phyloP scores from a whole-genome alignment of 148 eudicot species.

The Fagopyrum homotropicum region DNA sequence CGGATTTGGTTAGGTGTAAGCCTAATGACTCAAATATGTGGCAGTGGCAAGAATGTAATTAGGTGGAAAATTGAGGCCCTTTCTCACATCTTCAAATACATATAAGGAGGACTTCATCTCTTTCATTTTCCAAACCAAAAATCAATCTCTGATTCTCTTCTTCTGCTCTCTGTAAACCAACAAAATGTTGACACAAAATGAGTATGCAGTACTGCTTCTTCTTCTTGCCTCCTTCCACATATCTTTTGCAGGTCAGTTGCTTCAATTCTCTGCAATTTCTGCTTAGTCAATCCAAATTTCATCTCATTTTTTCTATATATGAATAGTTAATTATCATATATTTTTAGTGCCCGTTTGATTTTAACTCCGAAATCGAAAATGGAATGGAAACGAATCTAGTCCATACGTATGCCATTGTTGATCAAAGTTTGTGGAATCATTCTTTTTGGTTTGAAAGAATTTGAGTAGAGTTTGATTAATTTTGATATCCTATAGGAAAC shows the following conservation, averaged over 20 bases:
- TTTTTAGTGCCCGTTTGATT: too few relatives aligned
- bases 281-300: neutral
- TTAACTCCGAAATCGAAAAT: too few relatives aligned
- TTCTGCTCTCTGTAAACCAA: neutral
- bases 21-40: too few relatives aligned
- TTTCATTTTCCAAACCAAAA: neutral
- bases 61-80: neutral
- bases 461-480: too few relatives aligned
- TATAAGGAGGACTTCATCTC: neutral
- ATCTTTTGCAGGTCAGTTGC: neutral
- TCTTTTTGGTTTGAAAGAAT: too few relatives aligned
- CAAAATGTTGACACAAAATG: neutral
- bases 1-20: too few relatives aligned
- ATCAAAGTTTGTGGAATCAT: too few relatives aligned
- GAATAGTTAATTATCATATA: too few relatives aligned
- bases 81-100: neutral
- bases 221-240: constrained; percentile 7
- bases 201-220: constrained; percentile 1
- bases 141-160: neutral
- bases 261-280: too few relatives aligned
- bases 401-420: too few relatives aligned
- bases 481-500: too few relatives aligned
- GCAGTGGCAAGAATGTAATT: constrained; percentile 4
- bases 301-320: neutral
- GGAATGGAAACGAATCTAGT: too few relatives aligned